phyloP scores from a whole-genome alignment of 75 land plant genomes.

The Picea glauca region DNA sequence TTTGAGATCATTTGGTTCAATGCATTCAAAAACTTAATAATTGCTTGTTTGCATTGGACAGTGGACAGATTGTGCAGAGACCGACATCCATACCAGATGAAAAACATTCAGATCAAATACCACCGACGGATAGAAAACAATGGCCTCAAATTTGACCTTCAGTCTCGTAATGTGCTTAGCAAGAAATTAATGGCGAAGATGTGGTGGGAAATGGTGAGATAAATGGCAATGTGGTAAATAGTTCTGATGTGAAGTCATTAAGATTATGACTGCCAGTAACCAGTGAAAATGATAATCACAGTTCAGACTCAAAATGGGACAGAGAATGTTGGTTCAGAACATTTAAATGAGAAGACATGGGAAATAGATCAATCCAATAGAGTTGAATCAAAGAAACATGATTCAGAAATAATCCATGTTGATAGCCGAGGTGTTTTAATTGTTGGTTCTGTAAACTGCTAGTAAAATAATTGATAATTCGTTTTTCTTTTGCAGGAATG shows the following conservation, averaged over 20 bases:
- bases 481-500: too few species aligned
- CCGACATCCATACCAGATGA: too few species aligned
- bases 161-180: too few species aligned
- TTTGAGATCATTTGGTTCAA: too few species aligned
- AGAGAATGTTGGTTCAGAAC: background rate
- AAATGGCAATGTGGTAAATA: background rate
- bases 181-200: too few species aligned
- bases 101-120: too few species aligned
- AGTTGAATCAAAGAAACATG: constrained; percentile 3
- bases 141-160: too few species aligned
- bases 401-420: background rate
- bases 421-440: constrained; percentile 3
- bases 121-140: too few species aligned
- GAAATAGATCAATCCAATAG: background rate
- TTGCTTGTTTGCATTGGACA: too few species aligned
- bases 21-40: too few species aligned
- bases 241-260: background rate
- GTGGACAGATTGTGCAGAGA: too few species aligned
- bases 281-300: background rate
- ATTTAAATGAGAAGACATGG: background rate
- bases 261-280: background rate
- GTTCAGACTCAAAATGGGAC: background rate
- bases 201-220: background rate
- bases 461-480: background rate
- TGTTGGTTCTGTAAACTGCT: constrained; percentile 12